Evolutionary conservation across 179 eudicot genomes (phyloP).

Genomic region (Silene noctiflora): DNA sequence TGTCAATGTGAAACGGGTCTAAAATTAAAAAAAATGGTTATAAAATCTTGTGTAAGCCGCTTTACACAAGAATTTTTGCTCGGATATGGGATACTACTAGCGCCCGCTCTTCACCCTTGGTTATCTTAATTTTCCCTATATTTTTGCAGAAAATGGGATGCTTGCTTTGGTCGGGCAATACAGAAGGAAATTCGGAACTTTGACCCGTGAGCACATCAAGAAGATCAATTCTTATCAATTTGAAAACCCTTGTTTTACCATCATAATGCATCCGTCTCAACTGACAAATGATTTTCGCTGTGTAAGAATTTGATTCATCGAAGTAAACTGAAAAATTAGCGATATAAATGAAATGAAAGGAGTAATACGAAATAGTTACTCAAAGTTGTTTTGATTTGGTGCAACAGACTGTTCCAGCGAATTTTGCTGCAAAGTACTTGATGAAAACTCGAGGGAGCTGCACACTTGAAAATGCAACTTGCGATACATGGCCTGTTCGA

Average conservation of each 20-base stretch:
- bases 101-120: too few species aligned
- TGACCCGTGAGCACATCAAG: background rate
- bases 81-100: too few species aligned
- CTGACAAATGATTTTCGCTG: background rate
- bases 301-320: constrained; percentile 7
- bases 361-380: too few species aligned
- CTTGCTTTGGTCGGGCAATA: background rate
- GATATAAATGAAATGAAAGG: too few species aligned
- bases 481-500: constrained; percentile 14
- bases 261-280: background rate
- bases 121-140: too few species aligned
- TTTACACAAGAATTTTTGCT: too few species aligned
- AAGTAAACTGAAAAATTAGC: too few species aligned
- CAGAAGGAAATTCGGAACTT: background rate
- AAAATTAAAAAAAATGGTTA: too few species aligned
- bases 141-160: background rate
- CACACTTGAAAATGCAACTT: background rate
- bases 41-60: too few species aligned
- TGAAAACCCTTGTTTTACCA: constrained; percentile 11
- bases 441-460: background rate
- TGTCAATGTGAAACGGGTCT: too few species aligned
- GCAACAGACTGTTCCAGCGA: constrained; percentile 5
- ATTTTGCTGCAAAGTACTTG: background rate
- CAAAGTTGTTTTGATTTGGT: background rate
- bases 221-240: background rate